phyloP scores from a whole-genome alignment of 768 basidiomycete species.

The Dacryopinax spathularia region DNA sequence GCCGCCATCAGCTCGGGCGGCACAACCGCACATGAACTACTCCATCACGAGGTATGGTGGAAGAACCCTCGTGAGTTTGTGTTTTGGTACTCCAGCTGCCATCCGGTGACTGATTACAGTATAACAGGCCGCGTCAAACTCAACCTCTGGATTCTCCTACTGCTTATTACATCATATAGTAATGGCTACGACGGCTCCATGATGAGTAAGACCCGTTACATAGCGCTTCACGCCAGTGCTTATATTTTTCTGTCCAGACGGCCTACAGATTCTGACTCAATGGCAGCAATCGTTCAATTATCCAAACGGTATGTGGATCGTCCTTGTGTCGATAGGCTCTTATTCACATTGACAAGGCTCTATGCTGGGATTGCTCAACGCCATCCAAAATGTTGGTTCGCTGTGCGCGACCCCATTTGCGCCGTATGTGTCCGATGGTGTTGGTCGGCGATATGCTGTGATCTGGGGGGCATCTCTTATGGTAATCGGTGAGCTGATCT shows the following conservation, averaged over 20 bases:
- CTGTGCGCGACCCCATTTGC: conserved; percentile 2
- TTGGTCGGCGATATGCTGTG: conserved; percentile 53
- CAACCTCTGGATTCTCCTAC: conserved; percentile 17
- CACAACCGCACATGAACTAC: neutral
- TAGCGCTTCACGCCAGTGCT: no score
- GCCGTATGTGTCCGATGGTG: conserved; percentile 45
- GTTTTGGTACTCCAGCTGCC: neutral
- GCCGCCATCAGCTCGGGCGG: neutral
- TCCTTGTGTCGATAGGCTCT: neutral
- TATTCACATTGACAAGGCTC: neutral
- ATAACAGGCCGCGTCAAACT: conserved; percentile 12
- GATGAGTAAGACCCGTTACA: conserved; percentile 10
- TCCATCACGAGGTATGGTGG: neutral
- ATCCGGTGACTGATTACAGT: neutral
- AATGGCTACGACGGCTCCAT: conserved; percentile 25
- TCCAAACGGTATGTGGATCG: conserved; percentile 33
- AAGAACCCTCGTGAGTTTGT: neutral
- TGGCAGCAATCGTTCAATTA: conserved; percentile 50
- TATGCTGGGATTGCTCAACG: conserved; percentile 54
- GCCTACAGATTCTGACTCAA: conserved; percentile 49
- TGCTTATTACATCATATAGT: conserved; percentile 24
- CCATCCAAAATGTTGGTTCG: conserved; percentile 27
- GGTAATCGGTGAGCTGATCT: conserved; percentile 36
- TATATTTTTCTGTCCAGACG: conserved; percentile 23
- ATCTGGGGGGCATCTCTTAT: conserved; percentile 59